phyloP scores from a whole-genome alignment of 805 yeast genomes.

The Pichia occidentalis region DNA sequence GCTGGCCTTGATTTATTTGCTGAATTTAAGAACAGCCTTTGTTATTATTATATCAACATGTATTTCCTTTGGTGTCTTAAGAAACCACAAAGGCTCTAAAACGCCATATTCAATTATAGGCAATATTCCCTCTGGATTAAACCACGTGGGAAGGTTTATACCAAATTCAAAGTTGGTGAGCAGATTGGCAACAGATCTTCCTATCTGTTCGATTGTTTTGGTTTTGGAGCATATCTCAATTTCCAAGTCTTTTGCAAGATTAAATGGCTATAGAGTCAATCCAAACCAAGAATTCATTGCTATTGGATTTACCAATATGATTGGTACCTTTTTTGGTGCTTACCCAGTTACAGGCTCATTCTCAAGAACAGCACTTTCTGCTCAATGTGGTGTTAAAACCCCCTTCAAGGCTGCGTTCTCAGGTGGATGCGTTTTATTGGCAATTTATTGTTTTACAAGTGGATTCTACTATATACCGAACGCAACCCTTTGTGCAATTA shows the following conservation, averaged over 20 bases:
- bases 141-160: conserved; percentile 65
- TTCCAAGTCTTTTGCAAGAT: conserved; percentile 86
- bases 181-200: conserved; percentile 68
- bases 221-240: conserved; percentile 90
- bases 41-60: conserved; percentile 77
- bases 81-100: conserved; percentile 25
- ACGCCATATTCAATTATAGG: conserved; percentile 58
- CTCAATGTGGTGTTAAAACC: conserved; percentile 92
- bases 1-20: conserved; percentile 54
- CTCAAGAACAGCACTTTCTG: conserved; percentile 88
- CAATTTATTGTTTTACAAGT: conserved; percentile 74
- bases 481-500: conserved; percentile 80
- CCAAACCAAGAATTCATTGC: conserved; percentile 95
- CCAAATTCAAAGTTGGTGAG: conserved; percentile 53
- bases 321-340: conserved; percentile 89
- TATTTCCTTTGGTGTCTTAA: conserved; percentile 69
- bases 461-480: conserved; percentile 88
- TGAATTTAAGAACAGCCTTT: conserved; percentile 75
- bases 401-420: conserved; percentile 90
- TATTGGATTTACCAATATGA: conserved; percentile 82
- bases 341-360: conserved; percentile 96
- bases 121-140: conserved; percentile 74
- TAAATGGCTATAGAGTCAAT: conserved; percentile 82
- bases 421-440: conserved; percentile 81
- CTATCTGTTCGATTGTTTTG: conserved; percentile 77